Base-by-base conservation (phyloP, 2,329 filamentous ascomycete genomes). In the Berkeleyomyces basicola region DNA sequence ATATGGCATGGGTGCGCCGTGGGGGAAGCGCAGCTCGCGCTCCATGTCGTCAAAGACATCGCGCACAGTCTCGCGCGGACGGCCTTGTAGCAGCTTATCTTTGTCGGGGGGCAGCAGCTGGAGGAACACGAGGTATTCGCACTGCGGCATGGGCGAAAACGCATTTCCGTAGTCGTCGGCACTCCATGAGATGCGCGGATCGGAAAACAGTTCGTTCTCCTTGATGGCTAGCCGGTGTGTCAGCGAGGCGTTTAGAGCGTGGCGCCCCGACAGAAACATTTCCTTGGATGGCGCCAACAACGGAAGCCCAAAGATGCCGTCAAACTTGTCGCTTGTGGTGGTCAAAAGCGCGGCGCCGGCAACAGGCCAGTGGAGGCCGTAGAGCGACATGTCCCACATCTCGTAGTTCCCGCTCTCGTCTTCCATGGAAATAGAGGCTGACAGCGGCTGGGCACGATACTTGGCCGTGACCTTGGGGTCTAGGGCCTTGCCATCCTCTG, bases 311-410 rank as follows among this genome's bases (percentile, higher is more conserved):
- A 95, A 95, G 63, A 97, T 85, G 51, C 93, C 91, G n/a, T 86
- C 83, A 69, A 93, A 93, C 75, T 95, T 96, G 70, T 96, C 88
- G 72, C 90, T 96, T 58, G 90, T 92, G 0, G 92, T 96, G 1
- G 87, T 88, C 70, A 97, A 76, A 43, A 97, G 76, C 59, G 93
- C 82, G 11, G 84, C 82, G 1, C 93, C 93, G 66, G 87, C 82
- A n/a, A 81, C 79, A 44, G 87, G 84, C 78, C 90, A 95, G 74
- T 97, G 92, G 3, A 95, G 80, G 3, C 93, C 93, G 72, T 90
- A 85, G 59, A 96, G 74, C 60, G 82, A 79, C 74, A 95, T 83
- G 67, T 91, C 86, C 84, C 87, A 91, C 67, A 83, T 87, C 69
- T 85, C 85, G 4, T 62, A 59, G 40, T 49, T 39, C 7, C 39